These are phyloP conservation scores for Fusarium equiseti DNA, from an alignment of 2,329 filamentous ascomycete genomes.

Conservation along the genomic window DNA sequence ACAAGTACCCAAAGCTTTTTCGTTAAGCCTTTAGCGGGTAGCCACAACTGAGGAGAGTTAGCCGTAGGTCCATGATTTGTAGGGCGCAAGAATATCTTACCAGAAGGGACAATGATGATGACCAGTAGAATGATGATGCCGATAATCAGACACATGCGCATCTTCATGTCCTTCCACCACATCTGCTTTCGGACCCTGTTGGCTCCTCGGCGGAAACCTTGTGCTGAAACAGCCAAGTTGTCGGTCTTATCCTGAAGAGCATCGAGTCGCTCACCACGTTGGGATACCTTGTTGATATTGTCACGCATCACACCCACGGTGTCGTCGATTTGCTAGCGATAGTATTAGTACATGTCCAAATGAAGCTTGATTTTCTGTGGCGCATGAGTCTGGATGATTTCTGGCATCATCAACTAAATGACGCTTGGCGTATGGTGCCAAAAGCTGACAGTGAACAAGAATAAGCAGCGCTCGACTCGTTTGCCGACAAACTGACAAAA, in stretches of 20 bases:
- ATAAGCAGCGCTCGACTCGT: background rate
- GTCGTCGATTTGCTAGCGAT: slow-evolving; percentile 90
- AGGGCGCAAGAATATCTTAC: slow-evolving; percentile 62
- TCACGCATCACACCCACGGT: slow-evolving; percentile 95
- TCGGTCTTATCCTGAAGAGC: slow-evolving; percentile 93
- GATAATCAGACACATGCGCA: slow-evolving; percentile 94
- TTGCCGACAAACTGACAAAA: background rate
- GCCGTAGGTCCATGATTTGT: background rate
- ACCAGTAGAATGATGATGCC: slow-evolving; percentile 92
- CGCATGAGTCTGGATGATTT: background rate
- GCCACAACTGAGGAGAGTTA: slow-evolving; percentile 51
- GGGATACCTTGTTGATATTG: slow-evolving; percentile 96
- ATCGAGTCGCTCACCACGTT: slow-evolving; percentile 91
- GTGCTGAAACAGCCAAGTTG: slow-evolving; percentile 91
- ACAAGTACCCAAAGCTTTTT: slow-evolving; percentile 44
- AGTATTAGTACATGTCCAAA: slow-evolving; percentile 29
- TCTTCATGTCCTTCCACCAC: slow-evolving; percentile 99
- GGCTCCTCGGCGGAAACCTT: slow-evolving; percentile 95
- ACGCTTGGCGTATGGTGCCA: background rate
- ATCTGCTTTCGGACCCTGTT: slow-evolving; percentile 97
- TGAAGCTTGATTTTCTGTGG: background rate
- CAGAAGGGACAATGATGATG: slow-evolving; percentile 92
- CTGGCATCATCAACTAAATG: background rate
- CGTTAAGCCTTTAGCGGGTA: slow-evolving; percentile 49
- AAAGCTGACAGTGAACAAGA: background rate